Base-by-base conservation (phyloP, 345 rosid species). In the Cardiospermum halicacabum region DNA sequence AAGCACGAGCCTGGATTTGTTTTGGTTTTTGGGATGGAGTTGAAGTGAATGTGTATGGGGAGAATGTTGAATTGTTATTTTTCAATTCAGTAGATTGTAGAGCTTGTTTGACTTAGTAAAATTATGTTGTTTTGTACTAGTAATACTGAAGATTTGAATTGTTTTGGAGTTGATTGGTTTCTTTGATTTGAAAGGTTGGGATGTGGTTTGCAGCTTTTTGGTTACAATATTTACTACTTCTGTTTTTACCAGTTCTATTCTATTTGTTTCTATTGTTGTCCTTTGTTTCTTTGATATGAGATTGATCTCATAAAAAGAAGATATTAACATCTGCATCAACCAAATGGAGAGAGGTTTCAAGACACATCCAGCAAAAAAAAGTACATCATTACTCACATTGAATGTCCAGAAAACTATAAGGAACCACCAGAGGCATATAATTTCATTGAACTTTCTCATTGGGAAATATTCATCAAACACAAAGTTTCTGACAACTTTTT, bases 1-100 rank as follows among this genome's bases (percentile, higher is more conserved):
- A 91, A 89, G 56, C 99, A 91, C 75, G 99, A 94, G 30, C 96
- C 15, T 58, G 16, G 62, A 24, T 54, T 2, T 37, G 7, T n/a
- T 40, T 62, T 53, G 32, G 24, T 37, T 66, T 65, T 24, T 31
- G 18, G 34, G 27, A 45, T 18, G 12, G 19, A 18, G 32, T 18
- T 34, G 16, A 45, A 51, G 47, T 31, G 19, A 13, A 60, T 5
- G 11, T 15, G 50, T 45, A 43, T 2, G 42, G 30, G 56, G 11
- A 48, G 11, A 12, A 7, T 25, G 27, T 43, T 31, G 4, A 25
- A 25, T 60, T 26, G 27, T 4, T 32, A 5, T 24, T 0, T 58
- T 13, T 22, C 3, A 16, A 8, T 30, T 30, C 31, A 31, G 13
- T 16, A 62, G 15, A 45, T 22, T 36, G 24, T 24, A 63, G 55